Evolutionary conservation across 2,329 filamentous ascomycete species (phyloP).

Genomic region (Aureobasidium namibiae): DNA sequence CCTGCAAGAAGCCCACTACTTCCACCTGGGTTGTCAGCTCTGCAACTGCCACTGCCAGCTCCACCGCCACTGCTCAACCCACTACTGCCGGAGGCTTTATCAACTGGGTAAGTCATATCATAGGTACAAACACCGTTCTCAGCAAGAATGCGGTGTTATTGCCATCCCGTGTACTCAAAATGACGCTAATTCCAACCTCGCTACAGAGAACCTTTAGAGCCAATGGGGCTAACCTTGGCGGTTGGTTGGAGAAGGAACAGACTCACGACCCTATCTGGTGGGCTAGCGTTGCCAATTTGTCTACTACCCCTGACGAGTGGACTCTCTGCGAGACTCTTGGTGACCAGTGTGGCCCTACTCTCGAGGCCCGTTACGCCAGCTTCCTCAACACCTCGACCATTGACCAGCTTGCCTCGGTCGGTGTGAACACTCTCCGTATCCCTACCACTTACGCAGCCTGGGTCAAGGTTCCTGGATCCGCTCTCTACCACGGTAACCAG

Average conservation of each 20-base stretch:
- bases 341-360: conserved; percentile 21
- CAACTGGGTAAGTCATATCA: too few species aligned
- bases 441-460: conserved; percentile 31
- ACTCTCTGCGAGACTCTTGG: conserved; percentile 26
- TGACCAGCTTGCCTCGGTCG: conserved; percentile 26
- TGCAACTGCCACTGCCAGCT: conserved; percentile 1
- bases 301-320: conserved; percentile 27
- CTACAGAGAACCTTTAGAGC: conserved; percentile 18
- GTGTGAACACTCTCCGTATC: conserved; percentile 28
- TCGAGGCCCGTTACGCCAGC: conserved; percentile 25
- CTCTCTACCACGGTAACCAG: conserved; percentile 29
- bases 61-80: background rate
- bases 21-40: conserved; percentile 11
- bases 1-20: conserved; percentile 11
- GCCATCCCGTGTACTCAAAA: too few species aligned
- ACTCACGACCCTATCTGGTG: conserved; percentile 21
- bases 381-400: conserved; percentile 26
- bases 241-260: conserved; percentile 28
- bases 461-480: conserved; percentile 27
- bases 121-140: too few species aligned
- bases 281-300: conserved; percentile 17
- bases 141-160: too few species aligned
- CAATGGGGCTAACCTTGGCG: conserved; percentile 24
- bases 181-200: too few species aligned
- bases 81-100: conserved; percentile 14